Evolutionary conservation across 2,329 filamentous ascomycete genomes (phyloP), one percentile per base, ranked within the genome.

Genomic region (Cadophora sp.): DNA sequence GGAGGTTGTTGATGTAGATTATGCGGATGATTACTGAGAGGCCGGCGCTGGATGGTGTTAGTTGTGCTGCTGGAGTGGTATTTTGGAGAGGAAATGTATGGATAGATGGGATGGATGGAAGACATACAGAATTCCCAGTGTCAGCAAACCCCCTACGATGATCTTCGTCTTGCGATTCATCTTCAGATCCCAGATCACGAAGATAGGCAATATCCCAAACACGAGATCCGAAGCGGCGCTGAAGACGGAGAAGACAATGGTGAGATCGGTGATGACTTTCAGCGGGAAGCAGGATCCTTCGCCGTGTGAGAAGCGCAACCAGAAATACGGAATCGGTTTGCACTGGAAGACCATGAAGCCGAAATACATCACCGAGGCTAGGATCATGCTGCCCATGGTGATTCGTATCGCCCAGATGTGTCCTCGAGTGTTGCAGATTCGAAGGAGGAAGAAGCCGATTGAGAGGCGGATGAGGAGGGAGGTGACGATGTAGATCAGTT

Each of bases 391-490:
- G 16, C 14, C 16, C 69, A 70, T 64, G 11, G 69, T 63, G 14
- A 41, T 33, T 16, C 27, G 30, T 27, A 70, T 70, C 18, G 48
- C 64, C 53, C 59, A 67, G 11, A 63, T 24, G 20, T 69, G 63
- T 16, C 11, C 6, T 20, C 65, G 68, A 1, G n/a, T 18, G 3
- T 41, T 43, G 47, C 58, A 58, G 45, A 69, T 66, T n/a, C 69
- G 58, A 13, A 68, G 50, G 3, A 72, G 65, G 51, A 69, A 70
- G 62, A 66, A 67, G n/a, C 67, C 70, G 24, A 72, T 60, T n/a
- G 66, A 72, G 9, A 72, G 65, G 13, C 70, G 70, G 43, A 70
- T 70, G n/a, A 70, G 59, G 22, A 69, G 50, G 4, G 65, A 64
- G 5, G 68, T 72, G 18, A 65, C 14, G n/a, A 63, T 66, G 53